A percentile compares a stretch with the other conserved stretches of the same genome.
These are phyloP conservation scores for Fusarium buxicola DNA, from an alignment of 2,329 filamentous ascomycete genomes.

Conservation along the genomic window DNA sequence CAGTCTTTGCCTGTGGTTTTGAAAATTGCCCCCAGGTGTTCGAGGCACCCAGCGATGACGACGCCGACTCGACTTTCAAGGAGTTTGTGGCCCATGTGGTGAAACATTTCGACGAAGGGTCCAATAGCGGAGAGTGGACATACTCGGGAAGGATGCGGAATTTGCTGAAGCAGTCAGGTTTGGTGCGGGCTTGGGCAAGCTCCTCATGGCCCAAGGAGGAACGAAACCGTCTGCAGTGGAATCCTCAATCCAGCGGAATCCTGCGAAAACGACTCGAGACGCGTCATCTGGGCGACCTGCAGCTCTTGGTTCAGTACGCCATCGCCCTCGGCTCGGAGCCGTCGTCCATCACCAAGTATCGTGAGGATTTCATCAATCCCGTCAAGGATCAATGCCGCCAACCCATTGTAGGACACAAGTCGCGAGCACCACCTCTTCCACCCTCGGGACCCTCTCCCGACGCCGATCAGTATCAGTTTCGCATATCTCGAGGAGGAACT, in stretches of 20 bases:
- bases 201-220: constrained; percentile 52
- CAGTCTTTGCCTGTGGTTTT: constrained; percentile 62
- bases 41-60: constrained; percentile 55
- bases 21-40: constrained; percentile 58
- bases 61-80: constrained; percentile 55
- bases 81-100: constrained; percentile 61
- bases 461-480: constrained; percentile 52
- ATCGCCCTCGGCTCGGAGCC: constrained; percentile 53
- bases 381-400: constrained; percentile 52
- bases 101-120: constrained; percentile 59
- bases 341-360: constrained; percentile 44
- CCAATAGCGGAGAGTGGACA: constrained; percentile 56
- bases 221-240: constrained; percentile 53
- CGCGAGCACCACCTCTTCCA: constrained; percentile 37
- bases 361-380: constrained; percentile 52
- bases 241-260: constrained; percentile 55
- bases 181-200: constrained; percentile 53
- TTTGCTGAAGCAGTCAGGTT: constrained; percentile 55
- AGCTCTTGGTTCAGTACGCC: constrained; percentile 55
- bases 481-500: constrained; percentile 51
- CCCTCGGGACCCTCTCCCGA: constrained; percentile 44
- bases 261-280: constrained; percentile 60
- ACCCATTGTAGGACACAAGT: constrained; percentile 52
- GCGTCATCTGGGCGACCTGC: constrained; percentile 56
- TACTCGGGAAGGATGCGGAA: constrained; percentile 60